These are phyloP conservation scores for Protomyces lactucae-debilis DNA, from an alignment of 1,139 yeast species.

Conservation along the genomic window DNA sequence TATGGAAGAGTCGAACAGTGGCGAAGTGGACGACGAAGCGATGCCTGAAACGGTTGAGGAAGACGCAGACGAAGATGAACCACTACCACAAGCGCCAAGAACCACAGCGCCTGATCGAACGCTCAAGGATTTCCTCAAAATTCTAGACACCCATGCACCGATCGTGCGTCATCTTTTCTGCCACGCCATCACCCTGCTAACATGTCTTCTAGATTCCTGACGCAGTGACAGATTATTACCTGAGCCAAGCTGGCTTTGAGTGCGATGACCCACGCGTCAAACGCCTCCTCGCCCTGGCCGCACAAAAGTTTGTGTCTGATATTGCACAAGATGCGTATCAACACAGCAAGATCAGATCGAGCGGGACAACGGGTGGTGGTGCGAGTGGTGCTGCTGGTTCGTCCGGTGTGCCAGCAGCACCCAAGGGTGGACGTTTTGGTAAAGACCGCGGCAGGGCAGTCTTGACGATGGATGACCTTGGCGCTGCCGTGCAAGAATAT, in stretches of 20 bases:
- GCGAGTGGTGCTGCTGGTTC: slow-evolving; percentile 30
- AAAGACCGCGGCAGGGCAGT: slow-evolving; percentile 70
- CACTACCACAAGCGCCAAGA: background rate
- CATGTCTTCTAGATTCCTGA: slow-evolving; percentile 62
- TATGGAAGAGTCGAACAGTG: background rate
- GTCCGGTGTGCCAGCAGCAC: slow-evolving; percentile 27
- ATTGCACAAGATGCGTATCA: slow-evolving; percentile 97
- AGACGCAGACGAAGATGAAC: background rate
- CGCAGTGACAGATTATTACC: slow-evolving; percentile 91
- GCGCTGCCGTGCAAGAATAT: slow-evolving; percentile 78
- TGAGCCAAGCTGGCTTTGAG: slow-evolving; percentile 83
- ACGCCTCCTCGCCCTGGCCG: slow-evolving; percentile 86
- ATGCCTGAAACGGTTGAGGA: background rate
- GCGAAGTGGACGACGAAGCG: background rate
- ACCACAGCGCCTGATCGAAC: slow-evolving; percentile 58
- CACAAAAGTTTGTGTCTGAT: slow-evolving; percentile 91
- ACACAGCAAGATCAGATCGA: slow-evolving; percentile 80
- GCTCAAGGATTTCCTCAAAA: slow-evolving; percentile 71
- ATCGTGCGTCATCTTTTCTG: slow-evolving; percentile 41
- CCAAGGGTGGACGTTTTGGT: slow-evolving; percentile 28
- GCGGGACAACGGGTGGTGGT: slow-evolving; percentile 30
- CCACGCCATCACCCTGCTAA: background rate
- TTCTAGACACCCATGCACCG: slow-evolving; percentile 93
- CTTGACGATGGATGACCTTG: slow-evolving; percentile 80
- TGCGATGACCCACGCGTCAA: slow-evolving; percentile 66